Percentiles rank a stretch among this genome's conserved stretches.
Conservation (phyloP, 2,329 filamentous ascomycete genomes). For the Fusarium pseudoanthophilum region DNA sequence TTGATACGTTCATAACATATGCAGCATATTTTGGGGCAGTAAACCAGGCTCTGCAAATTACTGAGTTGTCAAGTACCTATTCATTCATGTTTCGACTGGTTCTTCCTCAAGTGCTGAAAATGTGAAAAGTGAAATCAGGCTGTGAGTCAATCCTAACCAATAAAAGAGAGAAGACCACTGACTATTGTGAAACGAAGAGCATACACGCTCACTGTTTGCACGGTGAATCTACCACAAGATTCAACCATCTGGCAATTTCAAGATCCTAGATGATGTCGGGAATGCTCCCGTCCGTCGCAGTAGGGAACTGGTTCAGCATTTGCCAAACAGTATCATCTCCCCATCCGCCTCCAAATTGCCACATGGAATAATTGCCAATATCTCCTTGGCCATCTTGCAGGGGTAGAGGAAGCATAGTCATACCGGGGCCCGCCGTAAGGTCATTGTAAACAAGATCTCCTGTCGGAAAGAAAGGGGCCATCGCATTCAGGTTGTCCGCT, state of each 20-base stretch:
- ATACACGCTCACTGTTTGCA: not conserved
- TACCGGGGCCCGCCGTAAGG: conserved; percentile 56
- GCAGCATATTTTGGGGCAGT: not conserved
- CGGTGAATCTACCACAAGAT: not conserved
- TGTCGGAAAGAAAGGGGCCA: conserved; percentile 67
- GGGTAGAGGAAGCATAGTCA: conserved; percentile 38
- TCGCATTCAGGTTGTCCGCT: conserved; percentile 60
- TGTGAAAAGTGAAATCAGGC: not conserved
- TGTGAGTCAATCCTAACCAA: not conserved
- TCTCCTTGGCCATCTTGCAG: conserved; percentile 2
- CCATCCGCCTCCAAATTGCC: conserved; percentile 67
- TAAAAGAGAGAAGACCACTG: not conserved
- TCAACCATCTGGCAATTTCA: not conserved
- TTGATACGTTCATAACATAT: not conserved
- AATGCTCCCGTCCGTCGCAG: conserved; percentile 28
- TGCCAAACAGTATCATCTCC: conserved; percentile 67
- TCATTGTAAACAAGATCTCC: conserved; percentile 68
- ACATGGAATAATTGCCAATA: conserved; percentile 41
- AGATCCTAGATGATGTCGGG: not conserved
- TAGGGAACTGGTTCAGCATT: conserved; percentile 62
- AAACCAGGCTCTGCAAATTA: not conserved
- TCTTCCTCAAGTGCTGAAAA: not conserved
- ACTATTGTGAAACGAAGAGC: not conserved
- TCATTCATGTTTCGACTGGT: not conserved
- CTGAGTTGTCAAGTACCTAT: not conserved